Evolutionary conservation across 768 basidiomycete genomes (phyloP).

Genomic region (Calocybe indica): DNA sequence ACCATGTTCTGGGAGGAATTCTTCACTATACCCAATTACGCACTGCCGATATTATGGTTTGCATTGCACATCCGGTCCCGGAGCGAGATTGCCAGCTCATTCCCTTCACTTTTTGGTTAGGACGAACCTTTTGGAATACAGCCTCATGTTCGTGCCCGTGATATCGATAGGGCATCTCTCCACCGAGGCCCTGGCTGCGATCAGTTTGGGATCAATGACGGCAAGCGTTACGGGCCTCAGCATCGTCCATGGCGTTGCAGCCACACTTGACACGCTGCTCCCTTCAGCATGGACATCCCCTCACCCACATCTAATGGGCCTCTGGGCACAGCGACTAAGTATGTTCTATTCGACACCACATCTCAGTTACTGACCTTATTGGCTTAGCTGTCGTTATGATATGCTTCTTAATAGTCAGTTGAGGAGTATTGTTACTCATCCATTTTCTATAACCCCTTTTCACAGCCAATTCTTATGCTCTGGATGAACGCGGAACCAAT

Average conservation of each 20-base stretch:
- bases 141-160: slow-evolving; percentile 76
- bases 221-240: slow-evolving; percentile 71
- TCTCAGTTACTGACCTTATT: neutral
- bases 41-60: neutral
- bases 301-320: slow-evolving; percentile 81
- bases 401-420: slow-evolving; percentile 48
- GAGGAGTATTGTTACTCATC: slow-evolving; percentile 1
- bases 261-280: slow-evolving; percentile 87
- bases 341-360: slow-evolving; percentile 15
- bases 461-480: slow-evolving; percentile 48
- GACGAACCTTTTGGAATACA: slow-evolving; percentile 79
- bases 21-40: neutral
- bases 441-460: slow-evolving; percentile 23
- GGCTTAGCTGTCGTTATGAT: slow-evolving; percentile 54
- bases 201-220: slow-evolving; percentile 68
- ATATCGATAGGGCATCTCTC: slow-evolving; percentile 87
- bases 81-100: neutral
- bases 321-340: slow-evolving; percentile 90
- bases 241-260: slow-evolving; percentile 74
- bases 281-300: slow-evolving; percentile 92
- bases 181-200: slow-evolving; percentile 81
- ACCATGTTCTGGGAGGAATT: slow-evolving; percentile 8
- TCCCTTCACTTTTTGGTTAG: slow-evolving; percentile 24
- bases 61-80: neutral
- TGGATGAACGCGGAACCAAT: slow-evolving; percentile 84